These are phyloP conservation scores for Tranzscheliella williamsii DNA, from an alignment of 1,284 basidiomycete species.

Conservation along the genomic window DNA sequence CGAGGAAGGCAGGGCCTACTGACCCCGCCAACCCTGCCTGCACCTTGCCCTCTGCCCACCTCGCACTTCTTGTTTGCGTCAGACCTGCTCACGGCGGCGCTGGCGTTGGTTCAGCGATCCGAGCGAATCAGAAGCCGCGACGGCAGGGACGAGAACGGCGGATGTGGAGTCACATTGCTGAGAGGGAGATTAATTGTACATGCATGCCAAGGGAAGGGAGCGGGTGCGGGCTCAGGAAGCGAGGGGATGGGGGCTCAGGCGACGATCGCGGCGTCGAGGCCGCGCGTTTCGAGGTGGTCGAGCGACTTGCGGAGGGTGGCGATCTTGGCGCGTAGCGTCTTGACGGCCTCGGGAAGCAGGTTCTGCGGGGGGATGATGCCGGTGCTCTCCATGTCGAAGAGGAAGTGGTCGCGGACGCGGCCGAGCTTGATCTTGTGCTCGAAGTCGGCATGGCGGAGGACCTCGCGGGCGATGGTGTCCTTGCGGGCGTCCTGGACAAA, in stretches of 20 bases:
- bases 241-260: slow-evolving; percentile 5
- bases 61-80: no score
- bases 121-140: no score
- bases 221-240: no score
- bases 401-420: slow-evolving; percentile 87
- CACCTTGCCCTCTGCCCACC: no score
- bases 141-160: no score
- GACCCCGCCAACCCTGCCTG: neutral
- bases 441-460: slow-evolving; percentile 88
- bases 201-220: neutral
- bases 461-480: slow-evolving; percentile 91
- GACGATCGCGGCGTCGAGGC: slow-evolving; percentile 18
- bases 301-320: slow-evolving; percentile 45
- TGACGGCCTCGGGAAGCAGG: slow-evolving; percentile 80
- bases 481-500: slow-evolving; percentile 71
- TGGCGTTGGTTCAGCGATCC: no score
- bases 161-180: no score
- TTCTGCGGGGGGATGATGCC: slow-evolving; percentile 83
- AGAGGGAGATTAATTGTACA: slow-evolving; percentile 1
- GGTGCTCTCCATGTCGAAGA: slow-evolving; percentile 89
- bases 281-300: slow-evolving; percentile 42
- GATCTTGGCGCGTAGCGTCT: slow-evolving; percentile 82
- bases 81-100: no score
- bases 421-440: slow-evolving; percentile 80
- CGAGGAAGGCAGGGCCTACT: slow-evolving; percentile 43